Percentiles rank a stretch among this genome's conserved stretches.
phyloP scores from a whole-genome alignment of 345 rosid genomes.

The Atalantia buxifolia region DNA sequence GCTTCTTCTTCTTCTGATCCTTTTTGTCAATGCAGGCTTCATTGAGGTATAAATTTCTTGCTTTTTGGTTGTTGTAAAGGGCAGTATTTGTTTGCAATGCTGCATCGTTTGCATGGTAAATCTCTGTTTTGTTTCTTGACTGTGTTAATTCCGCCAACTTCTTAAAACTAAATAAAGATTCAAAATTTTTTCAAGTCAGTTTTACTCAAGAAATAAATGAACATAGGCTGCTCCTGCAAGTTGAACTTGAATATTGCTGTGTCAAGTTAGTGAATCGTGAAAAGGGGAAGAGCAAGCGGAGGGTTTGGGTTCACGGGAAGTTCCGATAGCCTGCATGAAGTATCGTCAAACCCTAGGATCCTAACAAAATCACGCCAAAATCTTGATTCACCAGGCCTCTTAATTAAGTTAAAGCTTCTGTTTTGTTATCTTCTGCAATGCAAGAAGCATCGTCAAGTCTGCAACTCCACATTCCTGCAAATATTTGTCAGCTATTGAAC shows the following conservation, averaged over 20 bases:
- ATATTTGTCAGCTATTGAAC: no score
- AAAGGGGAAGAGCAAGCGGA: conserved; percentile 64
- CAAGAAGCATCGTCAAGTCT: no score
- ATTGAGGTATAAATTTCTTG: conserved; percentile 45
- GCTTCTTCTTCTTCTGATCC: no score
- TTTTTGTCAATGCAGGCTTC: conserved; percentile 69
- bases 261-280: conserved; percentile 64
- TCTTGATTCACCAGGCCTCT: no score
- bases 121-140: not conserved
- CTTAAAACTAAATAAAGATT: not conserved
- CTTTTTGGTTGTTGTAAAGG: no score
- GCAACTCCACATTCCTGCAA: no score
- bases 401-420: no score
- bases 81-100: not conserved
- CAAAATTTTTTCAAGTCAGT: not conserved
- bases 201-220: not conserved
- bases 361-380: no score
- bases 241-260: conserved; percentile 85
- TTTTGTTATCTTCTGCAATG: no score
- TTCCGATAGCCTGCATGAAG: conserved; percentile 56
- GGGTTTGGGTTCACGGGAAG: conserved; percentile 97
- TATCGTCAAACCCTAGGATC: no score
- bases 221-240: conserved; percentile 33
- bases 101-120: not conserved
- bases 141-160: not conserved